Evolutionary conservation across 1,139 yeast species (phyloP).

Genomic region (Lodderomyces pseudojiufengensis): DNA sequence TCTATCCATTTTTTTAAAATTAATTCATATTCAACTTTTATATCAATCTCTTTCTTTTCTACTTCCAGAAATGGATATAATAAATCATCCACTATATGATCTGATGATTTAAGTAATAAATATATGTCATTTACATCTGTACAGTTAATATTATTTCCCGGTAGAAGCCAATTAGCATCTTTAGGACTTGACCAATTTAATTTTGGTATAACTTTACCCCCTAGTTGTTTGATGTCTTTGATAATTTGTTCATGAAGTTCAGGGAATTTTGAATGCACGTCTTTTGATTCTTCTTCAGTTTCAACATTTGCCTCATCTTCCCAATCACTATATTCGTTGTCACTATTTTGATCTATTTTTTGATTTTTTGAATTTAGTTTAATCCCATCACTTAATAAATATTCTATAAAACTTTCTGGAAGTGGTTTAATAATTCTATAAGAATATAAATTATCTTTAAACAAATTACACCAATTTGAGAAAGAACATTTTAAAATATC

Average conservation of each 20-base stretch:
- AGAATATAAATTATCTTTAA: slow-evolving; percentile 48
- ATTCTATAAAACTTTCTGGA: slow-evolving; percentile 65
- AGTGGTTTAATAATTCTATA: slow-evolving; percentile 59
- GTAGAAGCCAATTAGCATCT: slow-evolving; percentile 89
- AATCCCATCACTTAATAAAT: slow-evolving; percentile 75
- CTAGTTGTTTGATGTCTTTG: slow-evolving; percentile 34
- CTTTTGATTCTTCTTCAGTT: slow-evolving; percentile 16
- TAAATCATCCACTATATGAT: slow-evolving; percentile 81
- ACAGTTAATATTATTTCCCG: slow-evolving; percentile 74
- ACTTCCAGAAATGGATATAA: slow-evolving; percentile 61
- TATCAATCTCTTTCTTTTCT: slow-evolving; percentile 9
- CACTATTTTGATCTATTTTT: slow-evolving; percentile 40
- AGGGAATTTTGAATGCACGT: slow-evolving; percentile 36
- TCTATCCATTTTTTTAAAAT: slow-evolving; percentile 77
- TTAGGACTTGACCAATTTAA: slow-evolving; percentile 96
- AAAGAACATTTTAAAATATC: slow-evolving; percentile 68
- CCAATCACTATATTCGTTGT: slow-evolving; percentile 73
- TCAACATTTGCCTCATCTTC: no score
- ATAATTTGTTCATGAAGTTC: slow-evolving; percentile 56
- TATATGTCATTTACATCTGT: slow-evolving; percentile 69
- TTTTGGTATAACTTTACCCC: slow-evolving; percentile 75
- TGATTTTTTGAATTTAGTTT: slow-evolving; percentile 44
- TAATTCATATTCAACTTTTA: slow-evolving; percentile 47
- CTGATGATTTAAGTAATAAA: slow-evolving; percentile 77
- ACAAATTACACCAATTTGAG: slow-evolving; percentile 67